Conservation (phyloP, 1,284 basidiomycete species). For the Tilletia caries region DNA sequence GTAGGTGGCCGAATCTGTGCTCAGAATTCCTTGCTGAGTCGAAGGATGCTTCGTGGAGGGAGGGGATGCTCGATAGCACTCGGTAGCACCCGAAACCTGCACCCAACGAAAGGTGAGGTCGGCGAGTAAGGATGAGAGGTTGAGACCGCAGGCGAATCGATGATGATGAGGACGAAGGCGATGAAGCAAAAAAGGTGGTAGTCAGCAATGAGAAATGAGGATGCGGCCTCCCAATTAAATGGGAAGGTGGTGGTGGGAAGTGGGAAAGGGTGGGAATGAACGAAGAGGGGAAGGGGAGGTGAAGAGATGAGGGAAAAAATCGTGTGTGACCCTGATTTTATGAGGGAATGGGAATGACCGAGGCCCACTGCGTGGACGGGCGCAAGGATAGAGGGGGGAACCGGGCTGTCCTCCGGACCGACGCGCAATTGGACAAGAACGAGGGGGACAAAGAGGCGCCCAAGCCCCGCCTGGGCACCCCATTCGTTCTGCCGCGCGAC, state of each 20-base stretch:
- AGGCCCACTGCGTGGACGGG: too few relatives aligned
- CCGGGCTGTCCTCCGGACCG: too few relatives aligned
- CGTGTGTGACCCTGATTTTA: slow-evolving; percentile 4
- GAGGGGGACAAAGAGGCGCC: too few relatives aligned
- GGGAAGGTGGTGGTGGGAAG: not conserved
- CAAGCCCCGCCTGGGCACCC: too few relatives aligned
- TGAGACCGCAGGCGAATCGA: not conserved
- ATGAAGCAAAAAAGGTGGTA: not conserved
- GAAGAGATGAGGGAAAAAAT: not conserved
- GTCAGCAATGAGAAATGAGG: not conserved
- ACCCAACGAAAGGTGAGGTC: not conserved
- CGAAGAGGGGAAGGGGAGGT: not conserved
- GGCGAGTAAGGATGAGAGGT: not conserved
- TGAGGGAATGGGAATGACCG: not conserved
- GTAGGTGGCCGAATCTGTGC: not conserved
- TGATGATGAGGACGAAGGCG: not conserved
- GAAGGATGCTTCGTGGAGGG: not conserved
- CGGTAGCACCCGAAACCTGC: not conserved
- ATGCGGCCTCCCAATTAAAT: not conserved
- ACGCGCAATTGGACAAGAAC: too few relatives aligned
- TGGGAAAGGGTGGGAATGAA: not conserved
- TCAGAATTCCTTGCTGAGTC: not conserved
- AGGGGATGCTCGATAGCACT: not conserved
- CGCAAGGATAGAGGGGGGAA: too few relatives aligned
- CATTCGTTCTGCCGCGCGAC: too few relatives aligned